These are phyloP conservation scores for Piromyces finnis DNA, from an alignment of 192 early-diverging fungal species.

Conservation along the genomic window DNA sequence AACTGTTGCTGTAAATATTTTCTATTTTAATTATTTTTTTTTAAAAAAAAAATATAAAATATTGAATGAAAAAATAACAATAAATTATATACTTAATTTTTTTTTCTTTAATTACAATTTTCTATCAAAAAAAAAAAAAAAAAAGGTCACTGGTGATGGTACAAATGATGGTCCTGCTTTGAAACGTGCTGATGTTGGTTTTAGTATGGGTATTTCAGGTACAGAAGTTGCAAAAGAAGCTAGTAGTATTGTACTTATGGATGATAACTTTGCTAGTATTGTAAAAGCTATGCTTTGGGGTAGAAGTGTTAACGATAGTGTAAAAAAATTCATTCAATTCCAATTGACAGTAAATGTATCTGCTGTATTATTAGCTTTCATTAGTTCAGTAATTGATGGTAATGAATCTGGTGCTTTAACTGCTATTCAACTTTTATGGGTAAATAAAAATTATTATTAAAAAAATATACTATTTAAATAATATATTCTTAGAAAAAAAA, in stretches of 20 bases:
- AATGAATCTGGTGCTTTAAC: conserved; percentile 56
- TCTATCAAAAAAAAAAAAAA: too few species aligned
- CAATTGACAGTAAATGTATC: conserved; percentile 71
- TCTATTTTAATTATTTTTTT: neutral
- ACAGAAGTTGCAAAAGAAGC: conserved; percentile 75
- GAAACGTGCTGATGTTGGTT: conserved; percentile 77
- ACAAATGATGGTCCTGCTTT: conserved; percentile 77
- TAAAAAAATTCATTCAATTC: conserved; percentile 76
- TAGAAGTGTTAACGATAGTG: conserved; percentile 60
- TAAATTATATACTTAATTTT: too few species aligned
- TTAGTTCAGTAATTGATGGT: conserved; percentile 41
- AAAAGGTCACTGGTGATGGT: conserved; percentile 72
- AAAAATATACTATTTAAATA: too few species aligned
- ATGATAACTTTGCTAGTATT: conserved; percentile 75
- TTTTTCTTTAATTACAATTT: too few species aligned
- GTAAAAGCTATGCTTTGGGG: conserved; percentile 68
- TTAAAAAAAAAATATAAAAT: too few species aligned
- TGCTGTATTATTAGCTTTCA: conserved; percentile 52
- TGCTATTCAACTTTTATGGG: conserved; percentile 84
- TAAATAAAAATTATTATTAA: conserved; percentile 15
- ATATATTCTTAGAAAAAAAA: too few species aligned
- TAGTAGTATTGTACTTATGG: conserved; percentile 67
- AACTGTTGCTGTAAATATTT: neutral
- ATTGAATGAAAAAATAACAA: too few species aligned
- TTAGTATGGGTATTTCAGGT: conserved; percentile 83